Conservation (phyloP, 176 grass and related monocot genomes). For the Oryza glaberrima region DNA sequence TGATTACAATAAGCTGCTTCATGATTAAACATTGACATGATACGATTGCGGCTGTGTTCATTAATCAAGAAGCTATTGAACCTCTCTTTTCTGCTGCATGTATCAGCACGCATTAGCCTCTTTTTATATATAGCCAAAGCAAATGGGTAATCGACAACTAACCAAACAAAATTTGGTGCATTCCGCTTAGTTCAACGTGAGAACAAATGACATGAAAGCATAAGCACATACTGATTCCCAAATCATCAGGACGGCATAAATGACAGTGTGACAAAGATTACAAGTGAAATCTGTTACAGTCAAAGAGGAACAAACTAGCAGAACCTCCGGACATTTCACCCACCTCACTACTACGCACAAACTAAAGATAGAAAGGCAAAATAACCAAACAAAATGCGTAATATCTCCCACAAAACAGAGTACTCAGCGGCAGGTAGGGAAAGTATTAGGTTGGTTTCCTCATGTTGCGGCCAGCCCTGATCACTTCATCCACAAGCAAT, state of each 20-base stretch:
- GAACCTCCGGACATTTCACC: slow-evolving; percentile 6
- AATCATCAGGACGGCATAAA: neutral
- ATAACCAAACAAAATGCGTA: slow-evolving; percentile 21
- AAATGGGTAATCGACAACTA: neutral
- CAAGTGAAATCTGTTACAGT: neutral
- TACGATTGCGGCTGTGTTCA: neutral
- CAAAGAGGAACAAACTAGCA: neutral
- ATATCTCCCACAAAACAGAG: neutral
- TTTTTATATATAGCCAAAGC: neutral
- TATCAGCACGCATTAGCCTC: neutral
- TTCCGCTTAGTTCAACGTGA: neutral
- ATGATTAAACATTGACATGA: neutral
- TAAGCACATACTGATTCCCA: neutral
- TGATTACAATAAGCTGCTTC: neutral
- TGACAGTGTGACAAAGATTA: neutral
- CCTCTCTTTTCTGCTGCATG: neutral
- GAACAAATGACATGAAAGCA: neutral
- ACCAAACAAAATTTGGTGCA: neutral
- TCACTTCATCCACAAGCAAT: slow-evolving; percentile 91
- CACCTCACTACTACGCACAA: slow-evolving; percentile 27
- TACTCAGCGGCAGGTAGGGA: neutral
- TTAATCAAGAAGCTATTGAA: neutral
- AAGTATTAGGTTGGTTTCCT: slow-evolving; percentile 73
- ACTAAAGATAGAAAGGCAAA: neutral
- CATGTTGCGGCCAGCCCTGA: slow-evolving; percentile 94